Base-by-base conservation (phyloP, 768 basidiomycete genomes). In the Lenzites betulinus region DNA sequence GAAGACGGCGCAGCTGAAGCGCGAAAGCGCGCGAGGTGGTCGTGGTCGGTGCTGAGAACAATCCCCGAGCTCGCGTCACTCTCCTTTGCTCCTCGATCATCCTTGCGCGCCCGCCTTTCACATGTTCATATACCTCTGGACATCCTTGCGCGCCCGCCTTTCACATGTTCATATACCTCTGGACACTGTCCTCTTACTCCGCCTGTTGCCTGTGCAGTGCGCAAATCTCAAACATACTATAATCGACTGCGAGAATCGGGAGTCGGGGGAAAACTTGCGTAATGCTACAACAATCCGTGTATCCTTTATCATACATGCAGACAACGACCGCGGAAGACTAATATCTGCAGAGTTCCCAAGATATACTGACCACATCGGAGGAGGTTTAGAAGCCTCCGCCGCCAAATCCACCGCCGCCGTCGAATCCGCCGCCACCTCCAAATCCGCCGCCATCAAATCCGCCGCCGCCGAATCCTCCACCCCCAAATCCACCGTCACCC, bases 341-440 rank as follows among this genome's bases (percentile, higher is more conserved):
- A 33, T 33, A 33, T 33, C 30, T 11, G 11, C 30, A 5, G 30
- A 33, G 11, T 11, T 4, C 30, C 30, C 30, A 33, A 33, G 30
- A 33, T 33, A 11, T 33, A 33, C 6, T 18, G 13, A 18, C 18
- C 42, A n/a, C 7, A 41, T 41, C 18, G 3, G 15, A 3, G 7
- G 7, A 8, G 30, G 11, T 33, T 43, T 43, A 43, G 39, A 69
- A 41, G 22, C 64, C 64, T n/a, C 70, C 69, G 22, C 70, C 71
- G 23, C 71, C 73, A 33, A 70, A 64, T 28, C 26, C 22, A 11
- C 46, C 42, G n/a, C 22, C 42, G 33, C 58, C 58, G 23, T n/a
- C 42, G 16, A 52, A 36, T 2, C 13, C 46, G 0, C 58, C 66
- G 23, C 58, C 57, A 20, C 63, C 48, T 7, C 3, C 26, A 26